A percentile compares a stretch with the other conserved stretches of the same genome.
Evolutionary conservation across 805 yeast species (phyloP).

Genomic region (Maudiozyma serrabonitensis): DNA sequence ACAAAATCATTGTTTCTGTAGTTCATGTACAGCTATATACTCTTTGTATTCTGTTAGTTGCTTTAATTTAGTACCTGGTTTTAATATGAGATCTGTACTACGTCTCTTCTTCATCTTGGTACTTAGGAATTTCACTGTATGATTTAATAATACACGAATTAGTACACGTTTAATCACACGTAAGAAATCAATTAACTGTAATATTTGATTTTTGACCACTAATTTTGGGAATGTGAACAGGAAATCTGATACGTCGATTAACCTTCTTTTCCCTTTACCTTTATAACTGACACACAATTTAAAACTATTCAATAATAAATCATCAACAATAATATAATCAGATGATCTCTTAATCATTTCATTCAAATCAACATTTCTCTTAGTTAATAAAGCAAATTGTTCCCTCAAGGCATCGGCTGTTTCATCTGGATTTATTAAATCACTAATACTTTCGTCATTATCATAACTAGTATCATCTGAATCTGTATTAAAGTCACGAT

Average conservation of each 20-base stretch:
- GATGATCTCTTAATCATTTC: slow-evolving; percentile 72
- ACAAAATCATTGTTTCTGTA: background rate
- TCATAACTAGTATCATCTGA: background rate
- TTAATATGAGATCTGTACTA: background rate
- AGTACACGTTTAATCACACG: slow-evolving; percentile 52
- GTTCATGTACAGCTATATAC: slow-evolving; percentile 9
- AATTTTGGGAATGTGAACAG: slow-evolving; percentile 55
- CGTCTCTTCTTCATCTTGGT: slow-evolving; percentile 46
- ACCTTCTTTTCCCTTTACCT: slow-evolving; percentile 58
- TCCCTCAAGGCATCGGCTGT: slow-evolving; percentile 5
- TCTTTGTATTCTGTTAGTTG: slow-evolving; percentile 9
- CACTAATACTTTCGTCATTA: slow-evolving; percentile 2
- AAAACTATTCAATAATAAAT: slow-evolving; percentile 42
- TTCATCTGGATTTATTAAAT: slow-evolving; percentile 4
- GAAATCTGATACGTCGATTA: slow-evolving; percentile 72
- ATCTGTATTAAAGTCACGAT: background rate
- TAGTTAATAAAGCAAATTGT: slow-evolving; percentile 8
- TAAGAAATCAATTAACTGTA: slow-evolving; percentile 65
- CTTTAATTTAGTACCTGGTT: slow-evolving; percentile 4
- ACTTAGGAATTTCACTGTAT: slow-evolving; percentile 70
- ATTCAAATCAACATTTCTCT: slow-evolving; percentile 33
- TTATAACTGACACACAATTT: slow-evolving; percentile 62
- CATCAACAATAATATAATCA: slow-evolving; percentile 56
- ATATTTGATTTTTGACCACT: slow-evolving; percentile 48
- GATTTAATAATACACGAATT: slow-evolving; percentile 47